Evolutionary conservation across 805 yeast species (phyloP).

Genomic region (Kodamaea hsintzibuensis): DNA sequence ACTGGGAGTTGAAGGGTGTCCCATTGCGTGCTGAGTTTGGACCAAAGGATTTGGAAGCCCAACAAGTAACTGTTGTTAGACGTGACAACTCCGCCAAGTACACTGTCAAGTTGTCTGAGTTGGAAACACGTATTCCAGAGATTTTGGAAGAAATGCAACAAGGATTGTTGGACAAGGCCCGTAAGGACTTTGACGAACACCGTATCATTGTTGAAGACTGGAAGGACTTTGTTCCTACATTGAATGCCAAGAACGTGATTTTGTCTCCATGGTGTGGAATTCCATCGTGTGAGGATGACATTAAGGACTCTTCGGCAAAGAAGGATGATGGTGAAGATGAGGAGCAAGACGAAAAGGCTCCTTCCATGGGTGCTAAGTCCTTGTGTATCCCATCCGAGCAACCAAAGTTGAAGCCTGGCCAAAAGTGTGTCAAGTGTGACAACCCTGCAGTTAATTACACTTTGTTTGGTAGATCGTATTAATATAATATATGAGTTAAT

Average conservation of each 20-base stretch:
- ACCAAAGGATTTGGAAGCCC: constrained; percentile 86
- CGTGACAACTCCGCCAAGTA: constrained; percentile 85
- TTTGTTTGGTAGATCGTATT: constrained; percentile 97
- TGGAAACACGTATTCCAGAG: constrained; percentile 68
- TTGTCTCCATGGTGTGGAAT: constrained; percentile 98
- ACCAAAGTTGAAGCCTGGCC: constrained; percentile 75
- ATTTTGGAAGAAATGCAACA: constrained; percentile 80
- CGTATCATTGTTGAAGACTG: constrained; percentile 79
- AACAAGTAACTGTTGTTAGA: constrained; percentile 84
- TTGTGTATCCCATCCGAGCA: constrained; percentile 95
- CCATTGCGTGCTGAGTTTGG: constrained; percentile 95
- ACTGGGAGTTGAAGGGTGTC: constrained; percentile 94
- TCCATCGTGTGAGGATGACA: constrained; percentile 92
- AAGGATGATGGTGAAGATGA: constrained; percentile 79
- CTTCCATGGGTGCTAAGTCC: constrained; percentile 99
- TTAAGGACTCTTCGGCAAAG: constrained; percentile 85
- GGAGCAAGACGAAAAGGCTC: constrained; percentile 93
- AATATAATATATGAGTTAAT: constrained; percentile 15
- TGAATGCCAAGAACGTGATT: constrained; percentile 88
- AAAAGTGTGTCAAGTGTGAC: constrained; percentile 87
- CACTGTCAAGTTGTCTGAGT: constrained; percentile 61
- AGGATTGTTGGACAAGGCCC: constrained; percentile 75
- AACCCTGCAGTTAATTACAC: constrained; percentile 77
- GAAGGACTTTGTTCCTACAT: constrained; percentile 89
- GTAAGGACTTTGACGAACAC: constrained; percentile 79